These are phyloP conservation scores for Ambrosia artemisiifolia DNA, from an alignment of 129 eudicot genomes.

Conservation along the genomic window DNA sequence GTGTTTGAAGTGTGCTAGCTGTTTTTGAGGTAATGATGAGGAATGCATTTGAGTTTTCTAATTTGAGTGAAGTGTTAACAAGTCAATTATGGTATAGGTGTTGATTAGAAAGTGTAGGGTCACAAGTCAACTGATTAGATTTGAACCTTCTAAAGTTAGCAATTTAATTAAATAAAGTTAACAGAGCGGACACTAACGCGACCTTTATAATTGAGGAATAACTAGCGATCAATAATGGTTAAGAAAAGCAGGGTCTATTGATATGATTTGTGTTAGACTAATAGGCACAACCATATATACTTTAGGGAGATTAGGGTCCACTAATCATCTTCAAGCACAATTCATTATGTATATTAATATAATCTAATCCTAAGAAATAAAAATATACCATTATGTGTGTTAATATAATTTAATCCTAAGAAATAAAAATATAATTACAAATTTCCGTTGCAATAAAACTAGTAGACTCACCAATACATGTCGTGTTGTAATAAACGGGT, in stretches of 20 bases:
- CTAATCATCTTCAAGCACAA: slow-evolving; percentile 9
- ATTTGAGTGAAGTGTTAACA: slow-evolving; percentile 25
- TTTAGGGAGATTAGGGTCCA: background rate
- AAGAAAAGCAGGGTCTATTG: slow-evolving; percentile 12
- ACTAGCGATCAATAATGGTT: slow-evolving; percentile 1
- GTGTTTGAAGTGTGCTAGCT: background rate
- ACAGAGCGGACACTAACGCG: background rate
- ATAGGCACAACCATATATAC: slow-evolving; percentile 4
- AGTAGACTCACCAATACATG: no score
- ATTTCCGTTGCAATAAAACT: slow-evolving; percentile 14
- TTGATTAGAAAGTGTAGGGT: slow-evolving; percentile 34
- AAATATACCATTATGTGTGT: no score
- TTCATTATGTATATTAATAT: background rate
- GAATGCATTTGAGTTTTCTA: slow-evolving; percentile 23
- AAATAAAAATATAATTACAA: no score
- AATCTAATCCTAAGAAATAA: background rate
- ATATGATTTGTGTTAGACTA: slow-evolving; percentile 13
- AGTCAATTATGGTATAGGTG: slow-evolving; percentile 32
- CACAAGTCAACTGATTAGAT: slow-evolving; percentile 28
- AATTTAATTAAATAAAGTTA: background rate
- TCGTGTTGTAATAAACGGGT: no score
- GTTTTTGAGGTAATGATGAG: slow-evolving; percentile 21
- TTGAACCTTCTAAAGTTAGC: slow-evolving; percentile 8
- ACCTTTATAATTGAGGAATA: slow-evolving; percentile 1
- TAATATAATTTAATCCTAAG: no score